Evolutionary conservation across 257 asterid species (phyloP).

Genomic region (Nicotiana undulata): DNA sequence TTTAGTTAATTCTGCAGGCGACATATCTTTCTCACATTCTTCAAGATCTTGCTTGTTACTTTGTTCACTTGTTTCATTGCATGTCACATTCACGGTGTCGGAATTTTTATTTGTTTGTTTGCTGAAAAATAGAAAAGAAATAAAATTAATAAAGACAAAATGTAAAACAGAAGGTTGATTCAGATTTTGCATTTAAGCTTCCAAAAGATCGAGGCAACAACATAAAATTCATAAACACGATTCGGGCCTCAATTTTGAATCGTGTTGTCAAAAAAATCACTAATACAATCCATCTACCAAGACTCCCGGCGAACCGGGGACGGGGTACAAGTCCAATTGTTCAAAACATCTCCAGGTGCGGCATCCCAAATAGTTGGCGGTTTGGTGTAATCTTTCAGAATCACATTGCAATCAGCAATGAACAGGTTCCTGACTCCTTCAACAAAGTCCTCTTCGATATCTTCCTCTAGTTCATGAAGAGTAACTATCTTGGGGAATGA

Average conservation of each 20-base stretch:
- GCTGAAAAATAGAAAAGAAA: too few species aligned
- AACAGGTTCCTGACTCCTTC: neutral
- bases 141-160: too few species aligned
- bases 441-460: fast-evolving
- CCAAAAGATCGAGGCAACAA: too few species aligned
- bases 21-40: neutral
- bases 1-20: neutral
- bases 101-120: neutral
- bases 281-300: neutral
- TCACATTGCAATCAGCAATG: neutral
- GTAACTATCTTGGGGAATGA: neutral
- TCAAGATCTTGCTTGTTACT: neutral
- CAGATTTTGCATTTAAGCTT: too few species aligned
- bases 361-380: too few species aligned
- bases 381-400: neutral
- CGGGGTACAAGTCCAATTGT: too few species aligned
- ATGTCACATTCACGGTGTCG: neutral
- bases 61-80: neutral
- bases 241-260: too few species aligned
- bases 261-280: too few species aligned
- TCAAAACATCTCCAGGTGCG: too few species aligned
- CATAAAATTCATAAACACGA: too few species aligned
- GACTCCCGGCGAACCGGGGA: neutral
- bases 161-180: too few species aligned
- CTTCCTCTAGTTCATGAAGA: neutral